Base-by-base conservation (phyloP, 2,329 filamentous ascomycete species). In the Pseudogymnoascus sp. region DNA sequence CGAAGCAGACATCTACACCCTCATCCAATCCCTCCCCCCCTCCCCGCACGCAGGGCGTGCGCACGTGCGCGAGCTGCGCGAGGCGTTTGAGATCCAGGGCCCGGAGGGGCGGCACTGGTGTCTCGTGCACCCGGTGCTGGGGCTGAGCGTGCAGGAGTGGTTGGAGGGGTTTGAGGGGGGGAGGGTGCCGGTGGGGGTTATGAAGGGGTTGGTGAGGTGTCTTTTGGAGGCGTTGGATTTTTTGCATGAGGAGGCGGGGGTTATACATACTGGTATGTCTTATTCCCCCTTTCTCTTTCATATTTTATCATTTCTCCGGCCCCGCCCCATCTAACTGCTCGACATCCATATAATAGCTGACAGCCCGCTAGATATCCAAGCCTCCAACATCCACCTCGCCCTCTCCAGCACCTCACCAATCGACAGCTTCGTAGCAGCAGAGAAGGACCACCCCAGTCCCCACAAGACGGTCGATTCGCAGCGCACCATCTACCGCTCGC, bases 91-190 rank as follows among this genome's bases (percentile, higher is more conserved):
- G 69, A 68, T 71, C 50, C 73, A 6, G 15, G 62, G 65, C 23
- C 36, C 47, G 15, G 63, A 74, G 61, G 75, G 75, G 0, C 67
- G 70, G 23, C 76, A 79, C 65, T 67, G 69, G 17, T 28, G 74
- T 26, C 70, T 69, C 68, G 74, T 74, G 64, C 77, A 71, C 73
- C 67, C 23, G 15, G 74, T 77, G 3, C 66, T 78, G 0, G 76
- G 76, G 4, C 76, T 77, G 70, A 77, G 71, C 63, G 64, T 78
- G 9, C 69, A 68, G 19, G 73, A 74, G 38, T 66, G 78, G 1
- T 69, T 73, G 50, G 69, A 74, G n/a, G 62, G 71, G 47, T 67
- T 63, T 50, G n/a, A 17, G n/a, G 60, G 60, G 19, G 38, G 36
- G 21, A 63, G 53, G 42, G 23, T 68, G 36, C 35, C 64, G 6